A percentile compares a stretch with the other conserved stretches of the same genome.
Conservation (phyloP, 495 filamentous ascomycete genomes). For the Penicillium tannophilum region DNA sequence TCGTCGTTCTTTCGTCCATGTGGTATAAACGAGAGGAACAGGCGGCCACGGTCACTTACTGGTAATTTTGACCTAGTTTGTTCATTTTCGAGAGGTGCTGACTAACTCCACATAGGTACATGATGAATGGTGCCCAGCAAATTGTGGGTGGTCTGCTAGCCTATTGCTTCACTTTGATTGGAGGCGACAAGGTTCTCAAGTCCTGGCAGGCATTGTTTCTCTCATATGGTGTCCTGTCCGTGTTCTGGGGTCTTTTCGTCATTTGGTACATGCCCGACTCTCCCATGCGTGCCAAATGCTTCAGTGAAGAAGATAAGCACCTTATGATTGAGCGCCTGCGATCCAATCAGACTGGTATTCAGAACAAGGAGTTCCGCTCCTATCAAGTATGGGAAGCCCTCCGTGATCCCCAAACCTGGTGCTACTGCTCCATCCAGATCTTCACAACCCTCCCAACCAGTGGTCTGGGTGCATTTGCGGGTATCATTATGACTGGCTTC, state of each 20-base stretch:
- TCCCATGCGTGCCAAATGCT: conserved; percentile 52
- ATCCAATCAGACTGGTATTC: conserved; percentile 56
- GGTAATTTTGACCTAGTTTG: conserved; percentile 42
- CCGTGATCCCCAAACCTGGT: conserved; percentile 47
- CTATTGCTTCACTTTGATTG: conserved; percentile 60
- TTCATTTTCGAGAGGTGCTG: not conserved
- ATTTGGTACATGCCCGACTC: conserved; percentile 52
- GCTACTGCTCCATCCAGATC: conserved; percentile 57
- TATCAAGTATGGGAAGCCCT: conserved; percentile 49
- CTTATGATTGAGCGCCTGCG: conserved; percentile 51
- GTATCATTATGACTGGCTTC: conserved; percentile 56
- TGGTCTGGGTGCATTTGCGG: conserved; percentile 67
- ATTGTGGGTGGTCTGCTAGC: conserved; percentile 58
- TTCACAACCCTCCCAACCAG: conserved; percentile 69
- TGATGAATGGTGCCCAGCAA: conserved; percentile 65
- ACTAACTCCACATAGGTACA: conserved; percentile 46
- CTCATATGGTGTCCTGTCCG: conserved; percentile 55
- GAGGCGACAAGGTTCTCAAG: conserved; percentile 39
- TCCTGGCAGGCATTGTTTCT: conserved; percentile 65
- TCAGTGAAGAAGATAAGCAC: conserved; percentile 52
- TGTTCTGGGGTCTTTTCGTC: conserved; percentile 53
- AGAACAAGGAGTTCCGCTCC: conserved; percentile 52
- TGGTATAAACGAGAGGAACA: conserved; percentile 74
- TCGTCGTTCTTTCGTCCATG: conserved; percentile 65
- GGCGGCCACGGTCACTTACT: conserved; percentile 64